Conservation (phyloP, 2,329 filamentous ascomycete species). For the Drechslera avenae region DNA sequence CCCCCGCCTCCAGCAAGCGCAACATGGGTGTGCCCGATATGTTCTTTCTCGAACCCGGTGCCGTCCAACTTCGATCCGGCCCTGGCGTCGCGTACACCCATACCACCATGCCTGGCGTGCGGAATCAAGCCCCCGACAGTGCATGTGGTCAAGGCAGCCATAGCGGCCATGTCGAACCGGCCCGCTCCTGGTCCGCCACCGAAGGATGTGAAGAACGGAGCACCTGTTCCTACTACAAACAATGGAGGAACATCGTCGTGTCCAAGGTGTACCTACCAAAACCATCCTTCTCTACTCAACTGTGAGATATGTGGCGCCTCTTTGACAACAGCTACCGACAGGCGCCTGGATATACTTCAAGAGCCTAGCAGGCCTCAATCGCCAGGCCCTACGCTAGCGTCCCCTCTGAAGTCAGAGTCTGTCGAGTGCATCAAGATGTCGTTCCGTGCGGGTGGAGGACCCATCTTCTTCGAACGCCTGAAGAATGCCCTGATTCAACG, state of each 20-base stretch:
- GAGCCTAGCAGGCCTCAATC: conserved; percentile 67
- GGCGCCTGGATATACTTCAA: conserved; percentile 49
- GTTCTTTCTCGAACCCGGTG: conserved; percentile 90
- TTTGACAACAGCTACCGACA: conserved; percentile 61
- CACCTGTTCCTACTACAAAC: conserved; percentile 10
- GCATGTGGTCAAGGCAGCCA: conserved; percentile 83
- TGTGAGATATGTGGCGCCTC: conserved; percentile 93
- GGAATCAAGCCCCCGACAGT: conserved; percentile 89
- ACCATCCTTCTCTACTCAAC: conserved; percentile 81
- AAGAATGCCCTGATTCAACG: conserved; percentile 88
- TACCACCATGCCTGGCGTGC: conserved; percentile 88
- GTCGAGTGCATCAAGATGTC: conserved; percentile 86
- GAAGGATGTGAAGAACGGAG: conserved; percentile 48
- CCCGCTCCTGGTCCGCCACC: conserved; percentile 35
- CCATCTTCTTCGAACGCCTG: conserved; percentile 85
- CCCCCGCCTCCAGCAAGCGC: conserved; percentile 63
- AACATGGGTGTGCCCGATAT: conserved; percentile 96
- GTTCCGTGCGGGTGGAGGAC: conserved; percentile 86
- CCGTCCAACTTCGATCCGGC: conserved; percentile 91
- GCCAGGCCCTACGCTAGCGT: conserved; percentile 70
- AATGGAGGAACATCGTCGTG: conserved; percentile 56
- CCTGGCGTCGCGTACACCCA: conserved; percentile 75
- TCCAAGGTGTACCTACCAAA: conserved; percentile 89
- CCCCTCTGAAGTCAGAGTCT: conserved; percentile 61
- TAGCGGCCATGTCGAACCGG: conserved; percentile 71